A percentile compares a stretch with the other conserved stretches of the same genome.
Evolutionary conservation across 441 rosid genomes (phyloP).

Genomic region (Croton setiger): DNA sequence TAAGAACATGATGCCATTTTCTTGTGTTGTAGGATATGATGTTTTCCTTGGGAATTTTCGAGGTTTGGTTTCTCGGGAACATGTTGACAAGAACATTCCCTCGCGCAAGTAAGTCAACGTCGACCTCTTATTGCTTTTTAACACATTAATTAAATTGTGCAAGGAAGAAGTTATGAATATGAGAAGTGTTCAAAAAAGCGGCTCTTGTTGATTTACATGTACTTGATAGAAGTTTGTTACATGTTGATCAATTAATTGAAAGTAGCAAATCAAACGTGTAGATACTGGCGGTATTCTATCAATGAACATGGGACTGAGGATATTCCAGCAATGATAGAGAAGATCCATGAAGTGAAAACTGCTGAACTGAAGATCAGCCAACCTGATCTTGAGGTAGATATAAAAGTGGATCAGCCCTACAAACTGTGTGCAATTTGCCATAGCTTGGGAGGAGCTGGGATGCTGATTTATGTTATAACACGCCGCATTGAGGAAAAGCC

Average conservation of each 20-base stretch:
- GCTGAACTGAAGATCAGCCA: constrained; percentile 64
- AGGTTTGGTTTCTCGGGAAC: constrained; percentile 91
- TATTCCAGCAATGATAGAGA: constrained; percentile 90
- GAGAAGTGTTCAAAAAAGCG: background rate
- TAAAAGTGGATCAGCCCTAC: constrained; percentile 57
- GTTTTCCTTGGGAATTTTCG: constrained; percentile 66
- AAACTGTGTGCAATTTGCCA: constrained; percentile 88
- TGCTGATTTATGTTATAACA: constrained; percentile 72
- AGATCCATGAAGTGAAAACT: constrained; percentile 83
- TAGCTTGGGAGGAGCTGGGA: constrained; percentile 96
- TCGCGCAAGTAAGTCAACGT: constrained; percentile 59
- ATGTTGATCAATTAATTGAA: constrained; percentile 1
- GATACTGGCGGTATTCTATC: constrained; percentile 89
- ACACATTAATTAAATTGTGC: background rate
- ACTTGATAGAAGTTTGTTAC: background rate
- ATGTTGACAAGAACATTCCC: constrained; percentile 75
- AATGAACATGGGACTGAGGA: constrained; percentile 94
- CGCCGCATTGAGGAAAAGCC: constrained; percentile 66
- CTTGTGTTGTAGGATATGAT: constrained; percentile 65
- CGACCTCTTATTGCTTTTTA: background rate
- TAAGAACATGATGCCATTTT: constrained; percentile 9
- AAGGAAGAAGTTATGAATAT: background rate
- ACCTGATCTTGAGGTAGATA: constrained; percentile 55
- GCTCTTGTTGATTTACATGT: background rate
- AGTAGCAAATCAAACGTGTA: constrained; percentile 31